A percentile compares a stretch with the other conserved stretches of the same genome.
These are phyloP conservation scores for Aciculoconidium aculeatum DNA, from an alignment of 805 yeast species.

Conservation along the genomic window DNA sequence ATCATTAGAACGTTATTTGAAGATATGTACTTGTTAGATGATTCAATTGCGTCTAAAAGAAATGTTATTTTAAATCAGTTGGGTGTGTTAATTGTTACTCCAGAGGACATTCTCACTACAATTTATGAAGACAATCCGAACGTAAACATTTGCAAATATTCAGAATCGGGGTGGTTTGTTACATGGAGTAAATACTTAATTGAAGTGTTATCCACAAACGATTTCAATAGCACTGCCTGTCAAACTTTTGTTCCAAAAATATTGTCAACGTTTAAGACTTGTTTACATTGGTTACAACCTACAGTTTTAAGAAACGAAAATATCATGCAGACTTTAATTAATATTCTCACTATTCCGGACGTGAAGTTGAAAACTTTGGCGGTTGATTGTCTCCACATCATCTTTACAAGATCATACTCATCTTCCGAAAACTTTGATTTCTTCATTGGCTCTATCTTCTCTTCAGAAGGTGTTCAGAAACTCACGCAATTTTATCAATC, in stretches of 20 bases:
- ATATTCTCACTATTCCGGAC: slow-evolving; percentile 52
- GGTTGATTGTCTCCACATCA: slow-evolving; percentile 83
- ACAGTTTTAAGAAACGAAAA: slow-evolving; percentile 62
- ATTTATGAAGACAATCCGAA: slow-evolving; percentile 64
- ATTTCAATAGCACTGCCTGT: slow-evolving; percentile 19
- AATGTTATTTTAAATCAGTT: slow-evolving; percentile 71
- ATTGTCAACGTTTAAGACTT: slow-evolving; percentile 79
- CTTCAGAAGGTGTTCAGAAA: slow-evolving; percentile 65
- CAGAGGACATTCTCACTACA: slow-evolving; percentile 54
- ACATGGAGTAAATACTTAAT: slow-evolving; percentile 52
- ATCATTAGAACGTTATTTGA: slow-evolving; percentile 86
- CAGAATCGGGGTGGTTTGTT: slow-evolving; percentile 79
- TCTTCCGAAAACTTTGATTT: slow-evolving; percentile 64
- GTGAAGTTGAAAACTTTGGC: slow-evolving; percentile 74
- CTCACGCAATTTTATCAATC: slow-evolving; percentile 58
- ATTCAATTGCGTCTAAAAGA: slow-evolving; percentile 80
- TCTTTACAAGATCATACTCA: slow-evolving; percentile 74
- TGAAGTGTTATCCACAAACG: slow-evolving; percentile 27
- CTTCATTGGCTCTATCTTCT: slow-evolving; percentile 74
- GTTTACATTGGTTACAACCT: slow-evolving; percentile 88
- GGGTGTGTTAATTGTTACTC: slow-evolving; percentile 77
- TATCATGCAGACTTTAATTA: slow-evolving; percentile 57
- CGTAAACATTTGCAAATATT: slow-evolving; percentile 58
- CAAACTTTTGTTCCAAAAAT: slow-evolving; percentile 56
- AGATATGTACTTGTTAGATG: slow-evolving; percentile 88